Evolutionary conservation across 805 yeast genomes (phyloP).

Genomic region (Kluyveromyces aestuarii): DNA sequence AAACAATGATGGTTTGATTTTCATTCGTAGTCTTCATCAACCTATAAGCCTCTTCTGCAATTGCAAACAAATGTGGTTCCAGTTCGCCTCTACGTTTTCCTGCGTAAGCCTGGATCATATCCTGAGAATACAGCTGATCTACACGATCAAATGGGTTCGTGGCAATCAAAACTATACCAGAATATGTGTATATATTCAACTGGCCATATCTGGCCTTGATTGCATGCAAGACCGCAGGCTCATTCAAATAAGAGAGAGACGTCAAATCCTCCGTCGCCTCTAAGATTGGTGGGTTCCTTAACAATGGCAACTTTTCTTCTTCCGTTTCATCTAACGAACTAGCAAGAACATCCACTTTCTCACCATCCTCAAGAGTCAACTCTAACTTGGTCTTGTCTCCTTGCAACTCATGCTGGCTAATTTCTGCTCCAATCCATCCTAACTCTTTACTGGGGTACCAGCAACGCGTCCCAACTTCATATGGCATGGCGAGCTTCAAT

Average conservation of each 20-base stretch:
- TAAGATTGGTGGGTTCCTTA: slow-evolving; percentile 83
- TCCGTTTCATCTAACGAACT: slow-evolving; percentile 21
- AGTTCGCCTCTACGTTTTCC: slow-evolving; percentile 89
- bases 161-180: slow-evolving; percentile 94
- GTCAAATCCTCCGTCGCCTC: slow-evolving; percentile 95
- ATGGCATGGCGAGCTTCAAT: slow-evolving; percentile 22
- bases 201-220: slow-evolving; percentile 84
- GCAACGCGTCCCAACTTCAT: slow-evolving; percentile 57
- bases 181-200: slow-evolving; percentile 85
- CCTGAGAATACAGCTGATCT: slow-evolving; percentile 84
- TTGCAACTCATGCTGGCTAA: slow-evolving; percentile 34
- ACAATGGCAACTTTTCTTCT: slow-evolving; percentile 50
- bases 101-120: slow-evolving; percentile 89
- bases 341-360: slow-evolving; percentile 40
- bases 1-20: slow-evolving; percentile 92
- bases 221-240: slow-evolving; percentile 93
- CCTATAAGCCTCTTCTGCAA: slow-evolving; percentile 95
- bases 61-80: slow-evolving; percentile 95
- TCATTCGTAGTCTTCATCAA: slow-evolving; percentile 80
- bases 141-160: slow-evolving; percentile 91
- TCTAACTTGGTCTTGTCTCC: slow-evolving; percentile 40
- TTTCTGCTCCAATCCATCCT: slow-evolving; percentile 70
- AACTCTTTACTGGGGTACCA: slow-evolving; percentile 64
- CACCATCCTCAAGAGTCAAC: slow-evolving; percentile 44
- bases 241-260: slow-evolving; percentile 83